Conservation (phyloP, 352 stramenopile species). For the Phytophthora idaei region DNA sequence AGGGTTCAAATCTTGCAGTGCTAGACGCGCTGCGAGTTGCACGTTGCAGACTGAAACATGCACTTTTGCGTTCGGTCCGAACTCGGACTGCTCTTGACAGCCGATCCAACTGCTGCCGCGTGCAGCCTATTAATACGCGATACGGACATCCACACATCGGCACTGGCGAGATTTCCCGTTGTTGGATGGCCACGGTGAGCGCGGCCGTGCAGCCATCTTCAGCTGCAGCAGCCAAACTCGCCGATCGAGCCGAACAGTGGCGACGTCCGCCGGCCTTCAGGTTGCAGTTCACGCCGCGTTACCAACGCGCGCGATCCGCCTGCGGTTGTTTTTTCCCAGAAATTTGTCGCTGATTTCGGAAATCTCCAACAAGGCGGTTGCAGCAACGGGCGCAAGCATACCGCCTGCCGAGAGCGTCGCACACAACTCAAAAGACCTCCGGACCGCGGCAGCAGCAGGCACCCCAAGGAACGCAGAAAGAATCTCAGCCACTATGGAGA, state of each 20-base stretch:
- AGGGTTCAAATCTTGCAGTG: too few species aligned
- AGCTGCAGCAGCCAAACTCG: slow-evolving; percentile 4
- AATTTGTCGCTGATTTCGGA: slow-evolving; percentile 10
- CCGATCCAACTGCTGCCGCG: too few species aligned
- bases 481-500: slow-evolving; percentile 27
- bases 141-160: neutral
- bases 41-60: too few species aligned
- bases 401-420: slow-evolving; percentile 8
- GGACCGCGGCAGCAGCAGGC: slow-evolving; percentile 8
- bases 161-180: slow-evolving; percentile 21
- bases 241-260: slow-evolving; percentile 6
- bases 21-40: too few species aligned
- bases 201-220: neutral
- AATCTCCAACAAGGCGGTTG: slow-evolving; percentile 23
- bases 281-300: slow-evolving; percentile 16
- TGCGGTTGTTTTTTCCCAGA: neutral
- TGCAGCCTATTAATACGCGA: too few species aligned
- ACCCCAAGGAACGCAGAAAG: slow-evolving; percentile 5
- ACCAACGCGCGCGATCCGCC: neutral
- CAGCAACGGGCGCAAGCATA: slow-evolving; percentile 17
- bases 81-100: too few species aligned
- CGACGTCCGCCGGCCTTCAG: neutral
- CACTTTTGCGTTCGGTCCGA: too few species aligned
- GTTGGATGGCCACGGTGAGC: neutral
- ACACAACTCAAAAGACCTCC: slow-evolving; percentile 37